A percentile compares a stretch with the other conserved stretches of the same genome.
phyloP scores from a whole-genome alignment of 1,284 basidiomycete species.

The Cutaneotrichosporon daszewskae region DNA sequence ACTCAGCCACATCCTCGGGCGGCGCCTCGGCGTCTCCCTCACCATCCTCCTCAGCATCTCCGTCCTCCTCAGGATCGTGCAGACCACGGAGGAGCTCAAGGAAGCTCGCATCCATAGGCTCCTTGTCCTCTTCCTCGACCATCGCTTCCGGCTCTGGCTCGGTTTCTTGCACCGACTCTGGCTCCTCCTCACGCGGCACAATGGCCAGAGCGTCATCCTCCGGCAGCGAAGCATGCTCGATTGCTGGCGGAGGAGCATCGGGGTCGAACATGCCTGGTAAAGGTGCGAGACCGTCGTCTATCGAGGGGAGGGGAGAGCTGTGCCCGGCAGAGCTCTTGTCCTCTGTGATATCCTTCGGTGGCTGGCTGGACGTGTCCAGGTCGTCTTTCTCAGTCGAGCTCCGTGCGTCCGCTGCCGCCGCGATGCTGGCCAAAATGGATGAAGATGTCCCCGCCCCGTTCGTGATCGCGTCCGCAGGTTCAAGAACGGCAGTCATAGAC shows the following conservation, averaged over 20 bases:
- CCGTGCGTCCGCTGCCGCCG: too few species aligned
- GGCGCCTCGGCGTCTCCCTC: background rate
- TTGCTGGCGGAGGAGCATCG: constrained; percentile 6
- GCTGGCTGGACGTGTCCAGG: too few species aligned
- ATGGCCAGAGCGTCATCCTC: constrained; percentile 13
- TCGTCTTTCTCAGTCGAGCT: too few species aligned
- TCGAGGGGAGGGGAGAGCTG: too few species aligned
- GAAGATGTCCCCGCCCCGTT: too few species aligned
- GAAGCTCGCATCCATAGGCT: background rate
- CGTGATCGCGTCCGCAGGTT: too few species aligned
- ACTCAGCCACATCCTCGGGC: background rate
- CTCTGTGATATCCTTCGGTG: too few species aligned
- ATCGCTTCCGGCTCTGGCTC: background rate
- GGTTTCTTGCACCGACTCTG: background rate
- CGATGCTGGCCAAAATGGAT: too few species aligned
- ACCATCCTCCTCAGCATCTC: background rate
- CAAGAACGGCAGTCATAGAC: too few species aligned
- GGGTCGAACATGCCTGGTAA: constrained; percentile 5
- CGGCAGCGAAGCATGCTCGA: background rate
- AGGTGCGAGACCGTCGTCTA: too few species aligned
- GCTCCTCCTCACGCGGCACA: constrained; percentile 3
- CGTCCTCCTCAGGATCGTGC: background rate
- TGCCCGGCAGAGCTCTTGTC: too few species aligned
- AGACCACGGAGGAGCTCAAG: background rate
- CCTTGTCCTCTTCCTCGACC: background rate